Evolutionary conservation across 2,329 filamentous ascomycete genomes (phyloP).

Genomic region (Laburnicola sp.): DNA sequence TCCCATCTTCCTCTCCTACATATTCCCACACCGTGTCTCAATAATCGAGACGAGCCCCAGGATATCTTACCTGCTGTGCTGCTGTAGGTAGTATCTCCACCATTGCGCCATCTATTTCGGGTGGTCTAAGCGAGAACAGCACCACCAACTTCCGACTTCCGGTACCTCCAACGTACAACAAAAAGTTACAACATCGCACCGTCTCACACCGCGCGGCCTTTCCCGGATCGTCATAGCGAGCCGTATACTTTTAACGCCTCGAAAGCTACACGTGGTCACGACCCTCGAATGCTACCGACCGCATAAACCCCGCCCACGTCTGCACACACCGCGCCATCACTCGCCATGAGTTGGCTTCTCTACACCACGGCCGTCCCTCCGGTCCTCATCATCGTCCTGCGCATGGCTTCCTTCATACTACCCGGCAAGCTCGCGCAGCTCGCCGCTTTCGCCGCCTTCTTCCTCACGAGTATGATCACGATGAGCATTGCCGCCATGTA

Average conservation of each 20-base stretch:
- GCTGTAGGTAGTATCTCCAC: neutral
- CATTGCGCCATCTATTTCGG: slow-evolving; percentile 9
- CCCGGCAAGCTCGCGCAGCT: slow-evolving; percentile 35
- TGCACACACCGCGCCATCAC: slow-evolving; percentile 10
- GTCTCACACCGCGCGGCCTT: slow-evolving; percentile 1
- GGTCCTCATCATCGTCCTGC: slow-evolving; percentile 35
- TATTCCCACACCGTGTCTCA: neutral
- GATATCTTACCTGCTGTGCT: neutral
- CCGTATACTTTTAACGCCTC: neutral
- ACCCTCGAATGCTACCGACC: slow-evolving; percentile 7
- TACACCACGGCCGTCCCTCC: slow-evolving; percentile 34
- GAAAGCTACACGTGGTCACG: neutral
- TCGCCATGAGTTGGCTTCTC: slow-evolving; percentile 39
- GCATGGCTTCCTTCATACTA: slow-evolving; percentile 31
- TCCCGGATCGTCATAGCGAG: neutral
- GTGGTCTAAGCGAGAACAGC: slow-evolving; percentile 12
- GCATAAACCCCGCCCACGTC: slow-evolving; percentile 8
- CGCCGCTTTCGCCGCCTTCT: slow-evolving; percentile 68
- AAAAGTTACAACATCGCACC: slow-evolving; percentile 16
- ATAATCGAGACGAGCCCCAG: neutral
- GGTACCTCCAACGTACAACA: no score
- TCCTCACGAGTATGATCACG: slow-evolving; percentile 49
- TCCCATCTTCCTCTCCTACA: neutral
- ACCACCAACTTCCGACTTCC: slow-evolving; percentile 24
- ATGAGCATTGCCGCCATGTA: slow-evolving; percentile 59